A percentile compares a stretch with the other conserved stretches of the same genome.
Conservation (phyloP, 345 rosid genomes). For the Pistacia integerrima region DNA sequence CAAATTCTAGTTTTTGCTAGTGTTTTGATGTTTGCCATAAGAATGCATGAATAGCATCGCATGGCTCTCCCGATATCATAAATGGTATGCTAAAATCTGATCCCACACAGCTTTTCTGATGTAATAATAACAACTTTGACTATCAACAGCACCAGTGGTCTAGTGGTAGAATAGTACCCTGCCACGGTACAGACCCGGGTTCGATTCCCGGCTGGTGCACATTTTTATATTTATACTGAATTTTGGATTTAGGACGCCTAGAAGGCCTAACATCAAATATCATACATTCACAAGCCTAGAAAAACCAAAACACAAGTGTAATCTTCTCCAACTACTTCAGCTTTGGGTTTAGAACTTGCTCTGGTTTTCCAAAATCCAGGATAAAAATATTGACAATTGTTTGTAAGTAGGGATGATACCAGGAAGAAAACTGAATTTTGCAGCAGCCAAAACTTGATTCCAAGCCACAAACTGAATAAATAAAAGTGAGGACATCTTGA, state of each 20-base stretch:
- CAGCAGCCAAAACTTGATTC: background rate
- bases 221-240: too few relatives aligned
- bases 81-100: conserved; percentile 83
- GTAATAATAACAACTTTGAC: background rate
- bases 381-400: conserved; percentile 17
- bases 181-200: conserved; percentile 67
- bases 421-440: background rate
- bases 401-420: background rate
- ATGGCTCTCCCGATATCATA: conserved; percentile 84
- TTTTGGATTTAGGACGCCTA: too few relatives aligned
- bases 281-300: background rate
- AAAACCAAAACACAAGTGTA: conserved; percentile 19
- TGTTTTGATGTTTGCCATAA: conserved; percentile 68
- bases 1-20: too few relatives aligned
- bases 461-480: background rate
- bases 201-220: conserved; percentile 65
- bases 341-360: conserved; percentile 89
- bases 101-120: conserved; percentile 64
- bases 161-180: conserved; percentile 70
- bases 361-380: conserved; percentile 89
- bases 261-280: background rate
- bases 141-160: conserved; percentile 32
- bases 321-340: conserved; percentile 96
- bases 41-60: conserved; percentile 16
- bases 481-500: background rate